A percentile compares a stretch with the other conserved stretches of the same genome.
These are phyloP conservation scores for Brasenia schreberi DNA, from an alignment of 164 flowering plant species.

Conservation along the genomic window DNA sequence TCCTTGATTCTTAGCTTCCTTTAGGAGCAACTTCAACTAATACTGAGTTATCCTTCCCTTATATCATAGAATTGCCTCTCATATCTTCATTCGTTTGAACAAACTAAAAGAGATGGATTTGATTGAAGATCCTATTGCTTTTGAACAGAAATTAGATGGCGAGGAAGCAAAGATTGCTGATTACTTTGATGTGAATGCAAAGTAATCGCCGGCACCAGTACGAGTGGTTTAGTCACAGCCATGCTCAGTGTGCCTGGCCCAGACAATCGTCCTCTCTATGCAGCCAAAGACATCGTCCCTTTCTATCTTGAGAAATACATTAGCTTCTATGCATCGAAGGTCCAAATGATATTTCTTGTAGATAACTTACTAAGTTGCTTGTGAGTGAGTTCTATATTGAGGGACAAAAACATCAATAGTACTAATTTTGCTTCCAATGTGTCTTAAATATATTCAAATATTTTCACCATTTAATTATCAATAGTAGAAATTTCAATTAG, in stretches of 20 bases:
- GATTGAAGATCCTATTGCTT: too few species aligned
- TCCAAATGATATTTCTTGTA: neutral
- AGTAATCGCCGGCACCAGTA: conserved; percentile 23
- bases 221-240: conserved; percentile 16
- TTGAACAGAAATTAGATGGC: conserved; percentile 16
- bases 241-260: conserved; percentile 26
- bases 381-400: too few species aligned
- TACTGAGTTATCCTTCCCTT: neutral
- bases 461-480: too few species aligned
- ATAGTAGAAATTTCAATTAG: too few species aligned
- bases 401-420: too few species aligned
- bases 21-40: conserved; percentile 4
- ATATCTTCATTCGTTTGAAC: too few species aligned
- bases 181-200: conserved; percentile 18
- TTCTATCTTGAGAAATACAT: conserved; percentile 2
- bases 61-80: too few species aligned
- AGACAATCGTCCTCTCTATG: conserved; percentile 26
- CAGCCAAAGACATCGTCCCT: conserved; percentile 25
- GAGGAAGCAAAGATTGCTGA: conserved; percentile 17
- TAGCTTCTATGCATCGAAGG: too few species aligned
- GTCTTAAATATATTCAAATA: too few species aligned
- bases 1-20: conserved; percentile 5
- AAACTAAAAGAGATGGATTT: too few species aligned
- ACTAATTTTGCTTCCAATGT: too few species aligned
- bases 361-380: too few species aligned